These are phyloP conservation scores for Phyllosticta citribraziliensis DNA, from an alignment of 2,329 filamentous ascomycete species.

Conservation along the genomic window DNA sequence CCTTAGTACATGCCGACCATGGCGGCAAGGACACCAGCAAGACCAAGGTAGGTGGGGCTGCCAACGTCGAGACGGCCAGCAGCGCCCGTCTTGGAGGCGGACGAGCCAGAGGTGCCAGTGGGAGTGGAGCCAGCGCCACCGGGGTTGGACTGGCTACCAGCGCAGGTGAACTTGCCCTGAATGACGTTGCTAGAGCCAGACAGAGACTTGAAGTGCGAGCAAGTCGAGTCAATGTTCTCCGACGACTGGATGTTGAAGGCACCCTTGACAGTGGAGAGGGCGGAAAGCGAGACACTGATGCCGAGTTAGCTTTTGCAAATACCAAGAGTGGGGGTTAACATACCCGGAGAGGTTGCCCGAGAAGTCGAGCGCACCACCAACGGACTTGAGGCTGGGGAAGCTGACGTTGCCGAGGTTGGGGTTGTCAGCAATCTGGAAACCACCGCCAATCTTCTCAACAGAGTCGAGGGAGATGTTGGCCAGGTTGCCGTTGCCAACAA, in stretches of 20 bases:
- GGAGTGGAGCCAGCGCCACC: conserved; percentile 26
- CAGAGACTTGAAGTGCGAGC: conserved; percentile 32
- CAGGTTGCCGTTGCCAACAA: conserved; percentile 47
- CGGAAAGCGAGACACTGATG: conserved; percentile 58
- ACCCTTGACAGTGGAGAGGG: conserved; percentile 36
- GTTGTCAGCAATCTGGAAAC: conserved; percentile 86
- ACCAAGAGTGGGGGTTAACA: conserved; percentile 30
- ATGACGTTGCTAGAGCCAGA: conserved; percentile 30
- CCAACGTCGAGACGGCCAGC: conserved; percentile 33
- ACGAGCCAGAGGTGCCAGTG: conserved; percentile 20
- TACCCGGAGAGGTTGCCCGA: conserved; percentile 76
- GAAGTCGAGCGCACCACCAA: conserved; percentile 74
- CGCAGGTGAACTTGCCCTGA: conserved; percentile 35
- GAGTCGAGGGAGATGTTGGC: conserved; percentile 66
- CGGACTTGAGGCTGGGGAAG: conserved; percentile 57
- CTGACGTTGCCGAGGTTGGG: conserved; percentile 59
- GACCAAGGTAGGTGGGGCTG: conserved; percentile 29
- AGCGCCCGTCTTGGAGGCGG: conserved; percentile 22
- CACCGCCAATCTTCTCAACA: conserved; percentile 62
- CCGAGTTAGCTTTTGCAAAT: conserved; percentile 20
- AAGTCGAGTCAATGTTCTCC: conserved; percentile 30
- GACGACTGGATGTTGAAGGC: conserved; percentile 42
- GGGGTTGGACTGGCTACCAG: conserved; percentile 28
- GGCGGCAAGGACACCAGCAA: conserved; percentile 38
- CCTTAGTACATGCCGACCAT: conserved; percentile 38